phyloP scores from a whole-genome alignment of 2,329 filamentous ascomycete species.

The Aspergillus caelatus region DNA sequence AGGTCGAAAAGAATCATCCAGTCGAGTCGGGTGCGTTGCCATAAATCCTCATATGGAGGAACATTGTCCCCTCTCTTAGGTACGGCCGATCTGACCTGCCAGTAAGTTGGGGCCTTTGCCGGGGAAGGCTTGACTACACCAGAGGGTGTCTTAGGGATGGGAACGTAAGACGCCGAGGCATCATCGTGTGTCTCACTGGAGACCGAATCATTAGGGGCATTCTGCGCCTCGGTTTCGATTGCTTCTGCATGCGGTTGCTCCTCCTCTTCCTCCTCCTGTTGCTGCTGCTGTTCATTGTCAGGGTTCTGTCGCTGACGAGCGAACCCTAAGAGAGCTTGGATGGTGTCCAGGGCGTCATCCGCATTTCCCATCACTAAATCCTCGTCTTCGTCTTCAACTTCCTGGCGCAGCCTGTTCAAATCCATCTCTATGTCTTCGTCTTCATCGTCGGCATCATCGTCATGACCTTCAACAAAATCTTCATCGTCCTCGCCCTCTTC shows the following conservation, averaged over 20 bases:
- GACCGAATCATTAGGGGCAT: slow-evolving; percentile 17
- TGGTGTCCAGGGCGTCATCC: slow-evolving; percentile 71
- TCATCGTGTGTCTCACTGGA: slow-evolving; percentile 20
- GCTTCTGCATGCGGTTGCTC: slow-evolving; percentile 27
- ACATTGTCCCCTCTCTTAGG: slow-evolving; percentile 66
- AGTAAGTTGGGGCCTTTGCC: slow-evolving; percentile 69
- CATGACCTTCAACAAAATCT: slow-evolving; percentile 44
- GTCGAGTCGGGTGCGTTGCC: slow-evolving; percentile 85
- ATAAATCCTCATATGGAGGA: slow-evolving; percentile 80
- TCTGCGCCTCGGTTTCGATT: slow-evolving; percentile 15
- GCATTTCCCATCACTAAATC: slow-evolving; percentile 57
- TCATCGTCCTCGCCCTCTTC: slow-evolving; percentile 55
- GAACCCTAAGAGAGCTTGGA: slow-evolving; percentile 78
- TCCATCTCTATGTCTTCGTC: slow-evolving; percentile 40
- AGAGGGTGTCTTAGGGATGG: slow-evolving; percentile 81
- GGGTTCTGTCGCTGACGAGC: slow-evolving; percentile 48
- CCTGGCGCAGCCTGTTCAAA: slow-evolving; percentile 23
- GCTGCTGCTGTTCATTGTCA: background rate
- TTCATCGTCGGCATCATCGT: slow-evolving; percentile 52
- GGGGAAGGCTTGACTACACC: slow-evolving; percentile 44
- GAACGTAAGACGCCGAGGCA: slow-evolving; percentile 44
- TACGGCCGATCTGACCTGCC: slow-evolving; percentile 76
- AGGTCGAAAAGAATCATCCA: slow-evolving; percentile 95
- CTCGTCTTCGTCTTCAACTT: slow-evolving; percentile 36
- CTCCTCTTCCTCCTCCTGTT: slow-evolving; percentile 13